phyloP scores from a whole-genome alignment of 192 early-diverging fungal genomes.

The Coemansia sp. region DNA sequence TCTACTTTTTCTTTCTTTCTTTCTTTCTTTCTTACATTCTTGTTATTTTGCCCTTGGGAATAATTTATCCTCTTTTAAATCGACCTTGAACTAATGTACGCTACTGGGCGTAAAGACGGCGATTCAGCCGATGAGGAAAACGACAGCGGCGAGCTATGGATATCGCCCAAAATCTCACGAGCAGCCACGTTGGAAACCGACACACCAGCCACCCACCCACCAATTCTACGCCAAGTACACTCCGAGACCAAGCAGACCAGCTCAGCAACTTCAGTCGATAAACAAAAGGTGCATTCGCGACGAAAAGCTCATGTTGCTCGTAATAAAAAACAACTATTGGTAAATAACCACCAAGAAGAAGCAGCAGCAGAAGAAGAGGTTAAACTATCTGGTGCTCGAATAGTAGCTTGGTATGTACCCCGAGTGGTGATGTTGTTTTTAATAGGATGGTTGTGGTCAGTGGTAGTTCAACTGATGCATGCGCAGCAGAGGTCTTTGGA shows the following conservation, averaged over 20 bases:
- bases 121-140: constrained; percentile 7
- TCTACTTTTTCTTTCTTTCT: not conserved
- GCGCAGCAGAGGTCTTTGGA: constrained; percentile 27
- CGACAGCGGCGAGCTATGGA: constrained; percentile 51
- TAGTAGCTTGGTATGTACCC: constrained; percentile 45
- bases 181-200: constrained; percentile 7
- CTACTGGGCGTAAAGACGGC: too few species aligned
- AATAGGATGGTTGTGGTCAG: constrained; percentile 48
- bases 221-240: constrained; percentile 3
- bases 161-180: constrained; percentile 41
- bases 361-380: constrained; percentile 11
- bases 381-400: constrained; percentile 19
- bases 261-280: not conserved
- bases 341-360: not conserved
- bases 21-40: not conserved
- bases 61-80: not conserved
- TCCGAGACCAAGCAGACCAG: not conserved
- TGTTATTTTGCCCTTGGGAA: not conserved
- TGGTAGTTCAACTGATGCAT: constrained; percentile 50
- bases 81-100: too few species aligned
- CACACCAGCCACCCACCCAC: constrained; percentile 3
- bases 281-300: constrained; percentile 10
- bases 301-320: constrained; percentile 18
- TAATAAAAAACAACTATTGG: not conserved
- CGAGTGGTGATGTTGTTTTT: constrained; percentile 41